These are phyloP conservation scores for Calocybe gangraenosa DNA, from an alignment of 768 basidiomycete species.

Conservation along the genomic window DNA sequence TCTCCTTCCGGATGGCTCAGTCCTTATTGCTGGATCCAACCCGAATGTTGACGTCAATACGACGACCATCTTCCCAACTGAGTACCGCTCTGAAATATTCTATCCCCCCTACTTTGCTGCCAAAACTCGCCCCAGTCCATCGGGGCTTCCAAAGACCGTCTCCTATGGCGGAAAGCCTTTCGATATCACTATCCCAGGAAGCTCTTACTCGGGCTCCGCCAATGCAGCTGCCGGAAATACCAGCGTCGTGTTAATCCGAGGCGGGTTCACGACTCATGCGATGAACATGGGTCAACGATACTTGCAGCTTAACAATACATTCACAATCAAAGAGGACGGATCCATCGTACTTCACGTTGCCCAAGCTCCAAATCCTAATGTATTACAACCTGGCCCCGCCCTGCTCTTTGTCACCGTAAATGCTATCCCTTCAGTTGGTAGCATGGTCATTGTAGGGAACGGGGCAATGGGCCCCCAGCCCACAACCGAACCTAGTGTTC, in stretches of 20 bases:
- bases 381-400: constrained; percentile 82
- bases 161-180: constrained; percentile 83
- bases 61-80: constrained; percentile 62
- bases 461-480: constrained; percentile 65
- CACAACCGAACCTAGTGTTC: constrained; percentile 27
- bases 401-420: constrained; percentile 67
- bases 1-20: constrained; percentile 75
- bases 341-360: constrained; percentile 75
- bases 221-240: constrained; percentile 74
- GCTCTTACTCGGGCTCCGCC: constrained; percentile 61
- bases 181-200: constrained; percentile 64
- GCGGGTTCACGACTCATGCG: constrained; percentile 80
- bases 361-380: constrained; percentile 78
- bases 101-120: constrained; percentile 88
- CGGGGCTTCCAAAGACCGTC: constrained; percentile 66
- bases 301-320: constrained; percentile 69
- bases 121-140: constrained; percentile 59
- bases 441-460: constrained; percentile 62
- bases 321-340: constrained; percentile 70
- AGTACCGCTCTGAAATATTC: constrained; percentile 82
- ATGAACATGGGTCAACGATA: constrained; percentile 88
- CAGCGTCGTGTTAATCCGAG: constrained; percentile 72
- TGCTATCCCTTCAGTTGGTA: constrained; percentile 68
- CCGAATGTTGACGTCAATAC: constrained; percentile 82
- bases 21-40: constrained; percentile 90